Base-by-base conservation (phyloP, 1,139 yeast species). In the Debaryomycetaceae sp. region DNA sequence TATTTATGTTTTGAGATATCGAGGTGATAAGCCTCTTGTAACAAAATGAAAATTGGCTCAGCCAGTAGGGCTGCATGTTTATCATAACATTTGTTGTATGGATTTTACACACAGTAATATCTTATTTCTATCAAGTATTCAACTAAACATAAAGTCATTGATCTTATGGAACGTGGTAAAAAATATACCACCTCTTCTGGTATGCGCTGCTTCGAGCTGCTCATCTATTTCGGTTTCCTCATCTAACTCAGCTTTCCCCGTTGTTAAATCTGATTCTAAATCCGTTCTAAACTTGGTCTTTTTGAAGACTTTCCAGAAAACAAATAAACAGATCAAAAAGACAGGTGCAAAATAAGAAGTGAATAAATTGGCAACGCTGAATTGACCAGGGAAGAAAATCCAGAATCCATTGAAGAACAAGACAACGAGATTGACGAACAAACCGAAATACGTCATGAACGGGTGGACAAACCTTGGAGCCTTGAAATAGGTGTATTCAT, bases 341-440 rank as follows among this genome's bases (percentile, higher is more conserved):
- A 66, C 70, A 1, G 72, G 75, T 11, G 74, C 74, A 57, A 70
- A 70, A 53, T 70, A 70, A 6, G 70, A 60, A 1, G 75, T 69
- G 54, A 70, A 69, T 42, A 70, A 59, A 52, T 68, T 61, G 6
- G 72, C 63, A 27, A 60, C 72, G 2, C 65, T 48, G 41, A 68
- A 65, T 39, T 65, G 56, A 13, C 70, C 70, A 0, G 75, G 75
- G 63, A 71, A 70, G 44, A 71, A 70, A 7, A 70, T 56, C 73
- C 72, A 66, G 55, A 70, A 70, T 5, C 75, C 75, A 46, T 70
- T 70, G 59, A 68, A 70, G 39, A 70, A 53, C 37, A 70, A 55
- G 22, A 70, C 65, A 34, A 62, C 22, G 3, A 51, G 34, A 44
- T 57, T 63, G 42, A 70, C 47, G 36, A 58, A 53, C 13, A 52